Conservation (phyloP, 805 yeast species). For the Yamadazyma laniorum region DNA sequence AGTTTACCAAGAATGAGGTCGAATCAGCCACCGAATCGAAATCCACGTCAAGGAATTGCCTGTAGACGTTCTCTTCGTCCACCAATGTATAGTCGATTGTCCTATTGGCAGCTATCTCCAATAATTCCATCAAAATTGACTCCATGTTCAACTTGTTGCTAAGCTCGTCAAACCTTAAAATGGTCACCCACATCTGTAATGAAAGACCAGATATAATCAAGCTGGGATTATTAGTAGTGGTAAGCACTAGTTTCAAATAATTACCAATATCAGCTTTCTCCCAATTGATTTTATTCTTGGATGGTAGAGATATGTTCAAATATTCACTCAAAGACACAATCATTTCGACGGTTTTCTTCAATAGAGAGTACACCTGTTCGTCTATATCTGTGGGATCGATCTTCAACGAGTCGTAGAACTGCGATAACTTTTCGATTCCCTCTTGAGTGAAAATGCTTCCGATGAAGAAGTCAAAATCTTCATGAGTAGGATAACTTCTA, state of each 20-base stretch:
- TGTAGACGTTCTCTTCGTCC: constrained; percentile 62
- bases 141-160: constrained; percentile 56
- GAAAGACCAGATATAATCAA: constrained; percentile 88
- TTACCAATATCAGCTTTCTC: constrained; percentile 60
- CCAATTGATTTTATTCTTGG: constrained; percentile 44
- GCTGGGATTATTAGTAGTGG: constrained; percentile 81
- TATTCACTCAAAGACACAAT: constrained; percentile 82
- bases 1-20: constrained; percentile 71
- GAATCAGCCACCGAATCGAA: constrained; percentile 85
- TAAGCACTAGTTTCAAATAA: constrained; percentile 71
- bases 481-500: constrained; percentile 60
- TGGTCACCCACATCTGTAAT: constrained; percentile 90
- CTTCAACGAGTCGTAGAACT: constrained; percentile 61
- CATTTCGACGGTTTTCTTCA: constrained; percentile 92
- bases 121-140: constrained; percentile 58
- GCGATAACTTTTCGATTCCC: constrained; percentile 68
- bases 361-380: constrained; percentile 74
- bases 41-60: constrained; percentile 73
- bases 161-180: constrained; percentile 76
- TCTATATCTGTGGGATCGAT: constrained; percentile 69
- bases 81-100: constrained; percentile 69
- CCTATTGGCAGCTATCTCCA: constrained; percentile 76
- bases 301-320: constrained; percentile 47
- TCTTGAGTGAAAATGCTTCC: constrained; percentile 73
- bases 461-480: constrained; percentile 74